These are phyloP conservation scores for Phialophora tarda DNA, from an alignment of 2,329 filamentous ascomycete species.

Conservation along the genomic window DNA sequence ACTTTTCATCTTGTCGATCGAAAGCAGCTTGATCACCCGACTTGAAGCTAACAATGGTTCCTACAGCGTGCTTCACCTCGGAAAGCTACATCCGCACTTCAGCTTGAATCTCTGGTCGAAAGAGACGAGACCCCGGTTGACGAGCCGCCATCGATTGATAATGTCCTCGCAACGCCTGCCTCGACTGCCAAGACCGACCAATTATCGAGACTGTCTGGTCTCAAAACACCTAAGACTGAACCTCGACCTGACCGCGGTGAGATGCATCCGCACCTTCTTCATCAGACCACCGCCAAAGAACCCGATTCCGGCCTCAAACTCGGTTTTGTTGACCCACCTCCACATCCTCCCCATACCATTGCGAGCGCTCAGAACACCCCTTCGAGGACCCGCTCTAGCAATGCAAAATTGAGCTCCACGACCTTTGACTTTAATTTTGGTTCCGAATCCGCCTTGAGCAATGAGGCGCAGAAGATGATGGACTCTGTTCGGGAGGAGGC, in stretches of 20 bases:
- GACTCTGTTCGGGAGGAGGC: conserved; percentile 74
- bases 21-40: conserved; percentile 1
- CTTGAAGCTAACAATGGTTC: conserved; percentile 24
- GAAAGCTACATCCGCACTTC: conserved; percentile 40
- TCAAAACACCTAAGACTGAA: conserved; percentile 67
- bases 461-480: conserved; percentile 63
- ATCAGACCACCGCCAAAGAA: conserved; percentile 73
- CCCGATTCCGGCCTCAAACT: conserved; percentile 80
- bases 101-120: conserved; percentile 55
- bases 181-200: conserved; percentile 45
- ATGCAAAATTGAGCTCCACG: conserved; percentile 45
- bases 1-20: conserved; percentile 2
- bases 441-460: conserved; percentile 52
- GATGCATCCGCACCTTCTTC: conserved; percentile 89
- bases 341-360: conserved; percentile 32
- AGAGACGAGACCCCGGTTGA: conserved; percentile 52
- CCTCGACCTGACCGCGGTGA: conserved; percentile 75
- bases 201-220: conserved; percentile 43
- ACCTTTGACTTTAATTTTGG: conserved; percentile 55
- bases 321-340: conserved; percentile 63
- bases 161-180: conserved; percentile 42
- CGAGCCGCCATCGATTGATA: conserved; percentile 41
- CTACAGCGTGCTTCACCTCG: conserved; percentile 32
- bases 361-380: conserved; percentile 48
- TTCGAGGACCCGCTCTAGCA: conserved; percentile 39